phyloP scores from a whole-genome alignment of 2,329 filamentous ascomycete species.

The Sporothrix inflata region DNA sequence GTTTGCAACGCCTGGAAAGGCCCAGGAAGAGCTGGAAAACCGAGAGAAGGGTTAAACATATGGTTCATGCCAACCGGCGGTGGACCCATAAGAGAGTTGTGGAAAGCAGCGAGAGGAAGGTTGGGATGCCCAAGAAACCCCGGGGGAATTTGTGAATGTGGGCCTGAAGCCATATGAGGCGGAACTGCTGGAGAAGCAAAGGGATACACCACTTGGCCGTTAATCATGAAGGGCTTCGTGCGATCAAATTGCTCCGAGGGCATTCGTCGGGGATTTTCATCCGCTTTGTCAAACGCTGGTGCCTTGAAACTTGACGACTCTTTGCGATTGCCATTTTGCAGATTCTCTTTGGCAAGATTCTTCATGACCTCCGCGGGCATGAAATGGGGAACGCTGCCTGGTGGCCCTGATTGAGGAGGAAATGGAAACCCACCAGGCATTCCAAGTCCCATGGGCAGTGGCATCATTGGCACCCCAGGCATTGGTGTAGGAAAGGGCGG shows the following conservation, averaged over 20 bases:
- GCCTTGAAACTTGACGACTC: constrained; percentile 30
- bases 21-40: constrained; percentile 20
- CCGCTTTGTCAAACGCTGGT: constrained; percentile 36
- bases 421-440: constrained; percentile 34
- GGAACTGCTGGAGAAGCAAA: constrained; percentile 33
- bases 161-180: constrained; percentile 11
- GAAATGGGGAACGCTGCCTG: neutral
- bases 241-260: constrained; percentile 53
- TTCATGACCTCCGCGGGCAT: constrained; percentile 33
- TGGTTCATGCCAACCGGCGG: constrained; percentile 34
- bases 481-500: constrained; percentile 29
- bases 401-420: constrained; percentile 10
- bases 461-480: neutral
- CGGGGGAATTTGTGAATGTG: constrained; percentile 30
- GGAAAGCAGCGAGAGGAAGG: constrained; percentile 36
- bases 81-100: constrained; percentile 37
- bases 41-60: constrained; percentile 29
- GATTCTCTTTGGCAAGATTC: constrained; percentile 32
- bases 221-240: constrained; percentile 49
- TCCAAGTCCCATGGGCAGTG: constrained; percentile 21
- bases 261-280: constrained; percentile 43
- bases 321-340: constrained; percentile 35
- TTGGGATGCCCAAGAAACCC: constrained; percentile 32
- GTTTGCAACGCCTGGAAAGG: neutral
- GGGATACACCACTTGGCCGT: constrained; percentile 44